phyloP scores from a whole-genome alignment of 2,329 filamentous ascomycete species.

The Claviceps monticola region DNA sequence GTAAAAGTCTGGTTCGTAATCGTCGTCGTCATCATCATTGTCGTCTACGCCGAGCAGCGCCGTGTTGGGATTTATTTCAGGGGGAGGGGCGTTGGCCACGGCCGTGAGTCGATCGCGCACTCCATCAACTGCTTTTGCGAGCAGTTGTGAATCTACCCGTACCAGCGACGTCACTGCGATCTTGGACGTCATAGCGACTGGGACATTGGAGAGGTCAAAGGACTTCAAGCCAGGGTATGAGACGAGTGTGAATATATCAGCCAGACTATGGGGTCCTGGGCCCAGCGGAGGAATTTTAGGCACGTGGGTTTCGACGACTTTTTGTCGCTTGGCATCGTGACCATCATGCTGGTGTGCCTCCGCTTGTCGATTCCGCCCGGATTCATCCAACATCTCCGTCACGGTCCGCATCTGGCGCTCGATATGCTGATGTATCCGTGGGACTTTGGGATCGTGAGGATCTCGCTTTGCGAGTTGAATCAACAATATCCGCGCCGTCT shows the following conservation, averaged over 20 bases:
- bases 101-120: constrained; percentile 36
- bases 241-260: constrained; percentile 78
- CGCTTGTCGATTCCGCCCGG: constrained; percentile 61
- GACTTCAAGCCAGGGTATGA: constrained; percentile 54
- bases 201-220: constrained; percentile 74
- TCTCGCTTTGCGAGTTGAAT: constrained; percentile 79
- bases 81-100: constrained; percentile 30
- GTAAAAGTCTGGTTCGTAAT: constrained; percentile 82
- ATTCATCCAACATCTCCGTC: constrained; percentile 66
- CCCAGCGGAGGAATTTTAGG: constrained; percentile 53
- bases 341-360: constrained; percentile 58
- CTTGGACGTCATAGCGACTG: constrained; percentile 59
- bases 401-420: constrained; percentile 70
- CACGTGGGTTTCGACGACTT: constrained; percentile 34
- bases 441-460: constrained; percentile 59
- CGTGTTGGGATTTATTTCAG: constrained; percentile 41
- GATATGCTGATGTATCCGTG: constrained; percentile 74
- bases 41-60: constrained; percentile 55
- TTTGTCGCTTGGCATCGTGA: constrained; percentile 72
- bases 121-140: constrained; percentile 60
- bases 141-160: constrained; percentile 51
- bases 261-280: constrained; percentile 62
- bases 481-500: constrained; percentile 73
- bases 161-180: constrained; percentile 71
- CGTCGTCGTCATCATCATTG: constrained; percentile 75